Percentiles rank a stretch among this genome's conserved stretches.
phyloP scores from a whole-genome alignment of 1,139 yeast genomes.

The Candida sojae region DNA sequence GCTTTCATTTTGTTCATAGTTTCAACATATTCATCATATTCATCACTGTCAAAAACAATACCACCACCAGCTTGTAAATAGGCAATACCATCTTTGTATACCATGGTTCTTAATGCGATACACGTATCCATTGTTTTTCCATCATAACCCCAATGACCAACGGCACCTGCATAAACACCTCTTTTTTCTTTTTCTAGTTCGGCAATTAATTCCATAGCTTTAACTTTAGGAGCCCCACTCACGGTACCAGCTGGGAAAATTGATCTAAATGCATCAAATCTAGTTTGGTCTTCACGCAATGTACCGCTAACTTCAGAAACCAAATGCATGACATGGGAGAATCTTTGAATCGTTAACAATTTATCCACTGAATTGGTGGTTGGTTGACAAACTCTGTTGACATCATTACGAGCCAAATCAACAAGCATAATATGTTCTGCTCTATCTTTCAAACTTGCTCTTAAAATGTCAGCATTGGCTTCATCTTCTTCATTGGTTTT shows the following conservation, averaged over 20 bases:
- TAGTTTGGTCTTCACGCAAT: slow-evolving; percentile 74
- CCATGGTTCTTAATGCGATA: slow-evolving; percentile 96
- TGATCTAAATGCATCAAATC: slow-evolving; percentile 96
- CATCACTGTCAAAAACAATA: slow-evolving; percentile 92
- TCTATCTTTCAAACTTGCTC: slow-evolving; percentile 84
- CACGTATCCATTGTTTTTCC: slow-evolving; percentile 94
- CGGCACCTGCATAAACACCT: slow-evolving; percentile 98
- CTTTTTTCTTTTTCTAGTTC: slow-evolving; percentile 89
- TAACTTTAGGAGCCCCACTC: slow-evolving; percentile 96
- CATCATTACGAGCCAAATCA: slow-evolving; percentile 93
- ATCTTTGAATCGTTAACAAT: slow-evolving; percentile 84
- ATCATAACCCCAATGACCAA: slow-evolving; percentile 98
- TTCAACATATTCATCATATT: slow-evolving; percentile 91
- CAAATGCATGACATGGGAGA: slow-evolving; percentile 96
- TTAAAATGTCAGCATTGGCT: slow-evolving; percentile 68
- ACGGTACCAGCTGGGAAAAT: slow-evolving; percentile 99
- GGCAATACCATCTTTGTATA: slow-evolving; percentile 84
- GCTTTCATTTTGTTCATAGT: slow-evolving; percentile 98
- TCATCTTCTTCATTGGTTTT: slow-evolving; percentile 91
- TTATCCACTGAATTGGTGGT: slow-evolving; percentile 82
- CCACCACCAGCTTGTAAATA: slow-evolving; percentile 99
- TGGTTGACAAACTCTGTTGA: slow-evolving; percentile 93
- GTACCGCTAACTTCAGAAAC: slow-evolving; percentile 95
- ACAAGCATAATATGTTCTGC: slow-evolving; percentile 99
- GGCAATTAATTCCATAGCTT: slow-evolving; percentile 92